Base-by-base conservation (phyloP, 257 asterid species). In the Prunella vulgaris region DNA sequence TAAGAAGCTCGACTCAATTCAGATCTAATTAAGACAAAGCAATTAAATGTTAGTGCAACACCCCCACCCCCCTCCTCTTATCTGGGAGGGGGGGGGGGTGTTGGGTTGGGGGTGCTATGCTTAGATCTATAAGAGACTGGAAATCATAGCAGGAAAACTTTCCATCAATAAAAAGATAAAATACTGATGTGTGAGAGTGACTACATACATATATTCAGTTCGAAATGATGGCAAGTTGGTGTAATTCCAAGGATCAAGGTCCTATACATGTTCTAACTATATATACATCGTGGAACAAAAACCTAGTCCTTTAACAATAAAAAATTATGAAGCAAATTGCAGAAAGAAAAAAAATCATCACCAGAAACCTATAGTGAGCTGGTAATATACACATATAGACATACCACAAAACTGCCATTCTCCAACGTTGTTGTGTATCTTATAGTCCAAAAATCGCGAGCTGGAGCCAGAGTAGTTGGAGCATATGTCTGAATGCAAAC, bases 371-470 rank as follows among this genome's bases (percentile, higher is more conserved):
- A n/a, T n/a, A n/a, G n/a, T 10, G n/a, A n/a, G 40, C 8, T 64
- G 42, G 53, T 44, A 35, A 78, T 14, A 27, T 33, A 14, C 35
- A 61, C 72, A 22, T 72, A 66, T 40, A 71, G 24, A 60, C 90
- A 74, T 90, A 90, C 96, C 87, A 91, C 97, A 22, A 91, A 81
- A 79, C 95, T 91, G 65, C 96, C 97, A 69, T 85, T 88, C 69
- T 85, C 91, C 75, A 91, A 79, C 28, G 93, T 81, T 15, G 91
- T 87, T 38, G 97, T 91, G 85, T 91, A 91, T 87, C 97, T 88
- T 74, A 91, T 83, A 18, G 97, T 91, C 97, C 97, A 91, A 73
- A 91, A 88, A 81, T 91, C 97, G 71, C 96, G 90, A 51, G 96
- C 96, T 0, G 97, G 91, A 66, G 95, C 96, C 69, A 91, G 75